Base-by-base conservation (phyloP, 768 basidiomycete species). In the Cystobasidium tubakii region DNA sequence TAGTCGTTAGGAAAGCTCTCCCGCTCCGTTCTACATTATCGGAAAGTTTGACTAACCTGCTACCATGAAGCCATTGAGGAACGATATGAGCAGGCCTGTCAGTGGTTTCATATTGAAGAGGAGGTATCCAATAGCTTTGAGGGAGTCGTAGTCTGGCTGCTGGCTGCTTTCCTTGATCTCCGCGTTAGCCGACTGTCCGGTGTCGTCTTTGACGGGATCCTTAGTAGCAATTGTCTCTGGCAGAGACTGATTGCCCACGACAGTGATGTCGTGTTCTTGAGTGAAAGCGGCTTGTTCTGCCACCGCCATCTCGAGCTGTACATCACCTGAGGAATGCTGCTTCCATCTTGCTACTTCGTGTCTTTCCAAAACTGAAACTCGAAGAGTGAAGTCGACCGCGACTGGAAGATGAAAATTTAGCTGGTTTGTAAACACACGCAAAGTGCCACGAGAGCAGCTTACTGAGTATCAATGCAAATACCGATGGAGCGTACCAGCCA, bases 401-500 rank as follows among this genome's bases (percentile, higher is more conserved):
- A 71, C 66, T 67, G 44, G 2, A 53, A n/a, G 33, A 15, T 29
- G 12, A 3, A 29, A 60, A 15, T 4, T 60, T 25, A 60, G 33
- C 27, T n/a, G 10, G 13, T 2, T 29, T 29, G 33, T 60, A 29
- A 12, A 6, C 57, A 36, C n/a, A n/a, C n/a, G 44, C 9, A 21
- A 9, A 29, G 19, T 36, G 9, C 31, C 13, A 63, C n/a, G 43
- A 29, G 33, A 17, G 15, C 7, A 67, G 9, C 66, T 46, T 36
- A 67, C 66, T 60, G 69, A 71, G 69, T 31, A 71, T 60, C 9
- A 71, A 31, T 1, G 69, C 69, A 39, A 71, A 71, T 10, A 71
- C 54, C n/a, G 69, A 55, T 34, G 69, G 69, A 33, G 69, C 69
- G 23, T 71, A 55, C 69, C 69, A 71, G 27, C 69, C 69, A n/a